phyloP scores from a whole-genome alignment of 352 stramenopile genomes.

The Globisporangium takayamanum region DNA sequence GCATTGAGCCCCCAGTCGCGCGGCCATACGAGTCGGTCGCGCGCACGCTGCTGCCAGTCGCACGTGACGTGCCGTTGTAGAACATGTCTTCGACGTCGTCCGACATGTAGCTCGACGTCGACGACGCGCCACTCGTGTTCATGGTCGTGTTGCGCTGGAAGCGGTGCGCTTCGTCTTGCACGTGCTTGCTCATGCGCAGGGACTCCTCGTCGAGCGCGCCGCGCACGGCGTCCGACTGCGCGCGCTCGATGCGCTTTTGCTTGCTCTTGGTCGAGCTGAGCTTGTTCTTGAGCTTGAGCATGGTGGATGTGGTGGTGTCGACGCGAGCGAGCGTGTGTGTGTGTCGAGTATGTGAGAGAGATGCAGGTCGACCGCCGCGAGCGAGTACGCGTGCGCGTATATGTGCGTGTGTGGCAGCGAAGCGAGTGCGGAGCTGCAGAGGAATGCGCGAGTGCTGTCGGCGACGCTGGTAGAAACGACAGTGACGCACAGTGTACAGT shows the following conservation, averaged over 20 bases:
- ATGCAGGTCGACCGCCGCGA: not conserved
- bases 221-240: constrained; percentile 20
- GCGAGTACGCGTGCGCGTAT: not conserved
- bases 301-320: constrained; percentile 10
- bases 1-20: constrained; percentile 3
- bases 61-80: constrained; percentile 23
- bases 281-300: constrained; percentile 67
- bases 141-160: constrained; percentile 30
- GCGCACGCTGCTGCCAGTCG: constrained; percentile 8
- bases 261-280: constrained; percentile 33
- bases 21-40: constrained; percentile 30
- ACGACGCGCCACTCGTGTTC: constrained; percentile 18
- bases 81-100: constrained; percentile 74
- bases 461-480: too few relatives aligned
- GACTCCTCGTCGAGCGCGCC: constrained; percentile 29
- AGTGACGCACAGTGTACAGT: not conserved
- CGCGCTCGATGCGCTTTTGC: constrained; percentile 26
- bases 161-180: constrained; percentile 26
- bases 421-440: not conserved
- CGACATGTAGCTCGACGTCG: constrained; percentile 26
- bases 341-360: not conserved
- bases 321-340: constrained; percentile 9
- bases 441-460: not conserved
- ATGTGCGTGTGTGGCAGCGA: not conserved
- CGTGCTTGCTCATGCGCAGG: constrained; percentile 37